These are phyloP conservation scores for Phyllosticta citribraziliensis DNA, from an alignment of 2,329 filamentous ascomycete genomes.

Conservation along the genomic window DNA sequence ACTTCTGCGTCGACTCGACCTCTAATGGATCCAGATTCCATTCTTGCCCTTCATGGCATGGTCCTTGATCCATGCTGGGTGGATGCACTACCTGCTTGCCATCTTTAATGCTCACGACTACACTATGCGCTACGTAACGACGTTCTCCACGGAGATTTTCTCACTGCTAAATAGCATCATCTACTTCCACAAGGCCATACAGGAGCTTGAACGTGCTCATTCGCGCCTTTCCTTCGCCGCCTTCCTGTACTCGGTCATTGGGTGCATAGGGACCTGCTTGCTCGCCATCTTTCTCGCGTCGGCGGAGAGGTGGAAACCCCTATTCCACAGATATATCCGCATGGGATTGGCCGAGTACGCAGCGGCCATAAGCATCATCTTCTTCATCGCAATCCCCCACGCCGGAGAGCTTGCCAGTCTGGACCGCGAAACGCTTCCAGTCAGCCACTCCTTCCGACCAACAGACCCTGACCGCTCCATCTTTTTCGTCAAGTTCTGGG, in stretches of 20 bases:
- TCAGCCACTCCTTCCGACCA: conserved; percentile 47
- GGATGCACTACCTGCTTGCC: conserved; percentile 55
- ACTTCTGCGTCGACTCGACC: neutral
- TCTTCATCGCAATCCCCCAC: conserved; percentile 55
- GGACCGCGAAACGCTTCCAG: conserved; percentile 49
- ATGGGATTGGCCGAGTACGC: conserved; percentile 55
- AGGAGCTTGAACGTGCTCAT: conserved; percentile 53
- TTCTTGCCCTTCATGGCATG: conserved; percentile 59
- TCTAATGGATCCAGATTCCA: conserved; percentile 33
- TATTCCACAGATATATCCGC: conserved; percentile 53
- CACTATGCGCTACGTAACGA: conserved; percentile 62
- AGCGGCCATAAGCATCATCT: conserved; percentile 55
- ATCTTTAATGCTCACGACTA: conserved; percentile 60
- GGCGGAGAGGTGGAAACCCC: conserved; percentile 50
- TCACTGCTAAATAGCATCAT: conserved; percentile 58
- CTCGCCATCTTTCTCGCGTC: conserved; percentile 52
- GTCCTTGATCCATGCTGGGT: conserved; percentile 54
- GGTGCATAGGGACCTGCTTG: conserved; percentile 53
- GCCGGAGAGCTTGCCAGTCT: conserved; percentile 49
- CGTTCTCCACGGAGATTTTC: conserved; percentile 57
- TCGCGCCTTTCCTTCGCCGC: conserved; percentile 48
- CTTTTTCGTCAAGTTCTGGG: conserved; percentile 57
- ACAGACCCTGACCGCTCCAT: conserved; percentile 43
- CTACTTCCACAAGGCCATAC: conserved; percentile 58
- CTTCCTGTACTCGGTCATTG: conserved; percentile 56